Conservation (phyloP, 345 rosid genomes). For the Brassica juncea region DNA sequence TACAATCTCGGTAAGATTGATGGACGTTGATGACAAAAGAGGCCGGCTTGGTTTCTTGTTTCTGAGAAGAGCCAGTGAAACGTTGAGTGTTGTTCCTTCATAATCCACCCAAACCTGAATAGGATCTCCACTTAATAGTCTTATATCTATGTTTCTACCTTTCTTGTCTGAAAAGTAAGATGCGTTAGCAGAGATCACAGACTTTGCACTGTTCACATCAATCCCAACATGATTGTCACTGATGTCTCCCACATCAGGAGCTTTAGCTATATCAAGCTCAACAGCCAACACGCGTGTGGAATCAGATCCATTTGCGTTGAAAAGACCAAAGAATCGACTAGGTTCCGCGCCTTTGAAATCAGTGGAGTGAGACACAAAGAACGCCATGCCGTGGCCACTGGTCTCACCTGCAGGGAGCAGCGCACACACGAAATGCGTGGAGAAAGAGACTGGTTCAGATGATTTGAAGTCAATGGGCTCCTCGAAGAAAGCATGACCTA, state of each 20-base stretch:
- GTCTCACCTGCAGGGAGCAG: constrained; percentile 32
- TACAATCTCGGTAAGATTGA: constrained; percentile 50
- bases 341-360: constrained; percentile 25
- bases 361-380: constrained; percentile 39
- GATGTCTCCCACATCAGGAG: constrained; percentile 46
- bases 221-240: constrained; percentile 64
- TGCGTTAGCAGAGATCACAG: constrained; percentile 40
- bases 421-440: constrained; percentile 48
- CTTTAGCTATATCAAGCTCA: constrained; percentile 55
- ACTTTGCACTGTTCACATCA: constrained; percentile 50
- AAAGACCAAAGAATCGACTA: constrained; percentile 49
- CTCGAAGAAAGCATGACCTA: constrained; percentile 50
- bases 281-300: constrained; percentile 57
- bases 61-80: constrained; percentile 50
- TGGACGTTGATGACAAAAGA: constrained; percentile 46
- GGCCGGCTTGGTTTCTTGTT: constrained; percentile 46
- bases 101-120: constrained; percentile 72
- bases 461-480: constrained; percentile 44
- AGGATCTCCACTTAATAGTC: constrained; percentile 45
- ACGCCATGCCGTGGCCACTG: constrained; percentile 55
- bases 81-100: constrained; percentile 44
- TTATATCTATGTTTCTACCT: constrained; percentile 32
- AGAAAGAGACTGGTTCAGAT: constrained; percentile 44
- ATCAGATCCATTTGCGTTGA: constrained; percentile 41
- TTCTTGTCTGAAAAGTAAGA: constrained; percentile 42